Percentiles rank a stretch among this genome's conserved stretches.
These are phyloP conservation scores for Ruellia speciosa DNA, from an alignment of 305 asterid genomes.

Conservation along the genomic window DNA sequence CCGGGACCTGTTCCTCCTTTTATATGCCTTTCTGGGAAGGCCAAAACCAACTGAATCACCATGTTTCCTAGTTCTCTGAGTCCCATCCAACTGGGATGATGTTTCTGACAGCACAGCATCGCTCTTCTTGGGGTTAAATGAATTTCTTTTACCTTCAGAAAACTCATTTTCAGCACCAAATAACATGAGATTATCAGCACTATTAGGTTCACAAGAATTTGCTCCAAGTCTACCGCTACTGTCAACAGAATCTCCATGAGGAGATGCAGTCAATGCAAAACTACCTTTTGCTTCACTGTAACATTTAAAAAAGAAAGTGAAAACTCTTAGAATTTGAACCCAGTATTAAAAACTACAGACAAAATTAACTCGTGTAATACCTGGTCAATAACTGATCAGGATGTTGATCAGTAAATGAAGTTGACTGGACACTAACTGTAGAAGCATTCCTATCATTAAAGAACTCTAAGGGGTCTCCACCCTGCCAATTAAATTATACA, in stretches of 20 bases:
- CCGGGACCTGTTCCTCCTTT: constrained; percentile 68
- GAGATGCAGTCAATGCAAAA: constrained; percentile 73
- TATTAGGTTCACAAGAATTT: constrained; percentile 63
- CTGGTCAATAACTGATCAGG: constrained; percentile 42
- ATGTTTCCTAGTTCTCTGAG: constrained; percentile 40
- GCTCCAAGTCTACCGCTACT: constrained; percentile 80
- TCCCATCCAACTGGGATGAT: constrained; percentile 38
- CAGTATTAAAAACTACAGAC: constrained; percentile 1
- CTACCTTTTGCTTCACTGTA: constrained; percentile 90
- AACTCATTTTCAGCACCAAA: constrained; percentile 62
- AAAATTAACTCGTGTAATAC: constrained; percentile 29
- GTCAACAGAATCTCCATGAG: constrained; percentile 92
- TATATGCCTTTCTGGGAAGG: constrained; percentile 75
- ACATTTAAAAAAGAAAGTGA: constrained; percentile 14
- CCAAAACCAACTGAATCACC: constrained; percentile 60
- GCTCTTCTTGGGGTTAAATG: constrained; percentile 41
- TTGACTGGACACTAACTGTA: constrained; percentile 84
- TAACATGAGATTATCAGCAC: constrained; percentile 81
- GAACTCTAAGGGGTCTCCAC: constrained; percentile 78
- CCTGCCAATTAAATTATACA: constrained; percentile 58
- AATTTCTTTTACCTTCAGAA: constrained; percentile 55
- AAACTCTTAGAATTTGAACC: constrained; percentile 4
- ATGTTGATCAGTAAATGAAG: constrained; percentile 40
- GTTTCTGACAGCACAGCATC: constrained; percentile 41
- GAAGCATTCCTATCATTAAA: constrained; percentile 51